A percentile compares a stretch with the other conserved stretches of the same genome.
Conservation (phyloP, 2,329 filamentous ascomycete species). For the Verticillium dahliae region DNA sequence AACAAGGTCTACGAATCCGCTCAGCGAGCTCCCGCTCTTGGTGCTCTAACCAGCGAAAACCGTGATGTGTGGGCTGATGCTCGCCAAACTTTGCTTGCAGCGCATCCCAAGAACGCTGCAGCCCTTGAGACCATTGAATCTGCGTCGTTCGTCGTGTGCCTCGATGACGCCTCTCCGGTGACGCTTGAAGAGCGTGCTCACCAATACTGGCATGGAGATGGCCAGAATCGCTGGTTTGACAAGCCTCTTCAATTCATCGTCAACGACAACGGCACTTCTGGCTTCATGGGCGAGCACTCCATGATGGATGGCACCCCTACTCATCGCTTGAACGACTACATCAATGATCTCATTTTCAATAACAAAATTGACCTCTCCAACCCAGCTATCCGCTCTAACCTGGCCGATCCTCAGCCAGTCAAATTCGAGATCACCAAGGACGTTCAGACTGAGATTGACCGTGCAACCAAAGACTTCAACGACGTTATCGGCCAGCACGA, state of each 20-base stretch:
- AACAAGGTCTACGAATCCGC: slow-evolving; percentile 72
- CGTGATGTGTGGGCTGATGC: slow-evolving; percentile 89
- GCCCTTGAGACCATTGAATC: slow-evolving; percentile 79
- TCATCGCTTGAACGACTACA: slow-evolving; percentile 91
- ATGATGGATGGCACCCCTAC: slow-evolving; percentile 99
- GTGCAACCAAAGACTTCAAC: slow-evolving; percentile 72
- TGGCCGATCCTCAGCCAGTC: slow-evolving; percentile 73
- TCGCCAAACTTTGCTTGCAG: slow-evolving; percentile 66
- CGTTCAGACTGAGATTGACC: slow-evolving; percentile 70
- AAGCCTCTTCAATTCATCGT: slow-evolving; percentile 97
- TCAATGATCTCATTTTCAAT: slow-evolving; percentile 86
- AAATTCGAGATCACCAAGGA: slow-evolving; percentile 72
- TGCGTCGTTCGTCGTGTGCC: slow-evolving; percentile 83
- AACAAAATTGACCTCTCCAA: slow-evolving; percentile 90
- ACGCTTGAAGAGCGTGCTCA: slow-evolving; percentile 93
- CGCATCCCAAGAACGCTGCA: slow-evolving; percentile 72
- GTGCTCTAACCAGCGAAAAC: slow-evolving; percentile 83
- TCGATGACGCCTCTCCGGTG: slow-evolving; percentile 85
- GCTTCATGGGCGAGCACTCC: slow-evolving; percentile 97
- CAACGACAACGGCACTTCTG: slow-evolving; percentile 95
- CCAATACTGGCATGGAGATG: slow-evolving; percentile 98
- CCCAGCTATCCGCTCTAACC: slow-evolving; percentile 68
- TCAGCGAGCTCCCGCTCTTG: slow-evolving; percentile 66
- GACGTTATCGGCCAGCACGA: slow-evolving; percentile 82
- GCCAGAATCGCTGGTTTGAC: slow-evolving; percentile 93